phyloP scores from a whole-genome alignment of 2,329 filamentous ascomycete genomes.

The Zalaria sp. region DNA sequence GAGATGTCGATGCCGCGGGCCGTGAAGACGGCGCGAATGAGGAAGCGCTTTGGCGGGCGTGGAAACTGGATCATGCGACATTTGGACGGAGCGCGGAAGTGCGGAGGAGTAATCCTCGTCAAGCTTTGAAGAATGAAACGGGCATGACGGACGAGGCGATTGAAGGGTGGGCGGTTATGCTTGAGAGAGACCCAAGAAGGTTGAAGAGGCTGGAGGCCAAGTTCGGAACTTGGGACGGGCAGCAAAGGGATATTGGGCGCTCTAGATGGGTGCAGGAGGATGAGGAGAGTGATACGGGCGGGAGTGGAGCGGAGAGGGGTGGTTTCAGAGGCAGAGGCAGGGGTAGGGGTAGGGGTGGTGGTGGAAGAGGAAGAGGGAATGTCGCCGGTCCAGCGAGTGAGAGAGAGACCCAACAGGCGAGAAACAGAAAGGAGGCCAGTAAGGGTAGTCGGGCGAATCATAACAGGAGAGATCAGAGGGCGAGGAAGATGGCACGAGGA shows the following conservation, averaged over 20 bases:
- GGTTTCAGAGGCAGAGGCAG: conserved; percentile 27
- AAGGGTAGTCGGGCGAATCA: conserved; percentile 51
- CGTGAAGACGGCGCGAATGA: conserved; percentile 39
- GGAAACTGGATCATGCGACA: conserved; percentile 45
- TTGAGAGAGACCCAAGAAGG: conserved; percentile 56
- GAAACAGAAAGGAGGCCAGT: conserved; percentile 65
- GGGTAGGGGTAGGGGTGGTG: conserved; percentile 32
- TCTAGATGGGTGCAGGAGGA: conserved; percentile 41
- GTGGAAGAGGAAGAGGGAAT: conserved; percentile 29
- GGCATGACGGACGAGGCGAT: conserved; percentile 88
- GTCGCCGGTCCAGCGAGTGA: conserved; percentile 53
- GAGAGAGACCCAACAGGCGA: conserved; percentile 55
- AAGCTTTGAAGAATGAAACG: conserved; percentile 56
- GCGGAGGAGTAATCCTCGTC: conserved; percentile 48
- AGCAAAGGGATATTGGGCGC: conserved; percentile 49
- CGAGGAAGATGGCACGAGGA: conserved; percentile 46
- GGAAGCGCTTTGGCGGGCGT: conserved; percentile 58
- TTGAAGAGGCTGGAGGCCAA: conserved; percentile 57
- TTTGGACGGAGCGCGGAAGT: conserved; percentile 63
- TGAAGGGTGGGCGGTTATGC: conserved; percentile 87
- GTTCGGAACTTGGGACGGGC: conserved; percentile 50
- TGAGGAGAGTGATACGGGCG: conserved; percentile 40
- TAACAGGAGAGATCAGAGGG: conserved; percentile 53
- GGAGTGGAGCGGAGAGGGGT: conserved; percentile 34
- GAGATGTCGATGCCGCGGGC: conserved; percentile 32